Percentiles rank a stretch among this genome's conserved stretches.
Conservation (phyloP, 2,329 filamentous ascomycete genomes). For the Fusarium illudens region DNA sequence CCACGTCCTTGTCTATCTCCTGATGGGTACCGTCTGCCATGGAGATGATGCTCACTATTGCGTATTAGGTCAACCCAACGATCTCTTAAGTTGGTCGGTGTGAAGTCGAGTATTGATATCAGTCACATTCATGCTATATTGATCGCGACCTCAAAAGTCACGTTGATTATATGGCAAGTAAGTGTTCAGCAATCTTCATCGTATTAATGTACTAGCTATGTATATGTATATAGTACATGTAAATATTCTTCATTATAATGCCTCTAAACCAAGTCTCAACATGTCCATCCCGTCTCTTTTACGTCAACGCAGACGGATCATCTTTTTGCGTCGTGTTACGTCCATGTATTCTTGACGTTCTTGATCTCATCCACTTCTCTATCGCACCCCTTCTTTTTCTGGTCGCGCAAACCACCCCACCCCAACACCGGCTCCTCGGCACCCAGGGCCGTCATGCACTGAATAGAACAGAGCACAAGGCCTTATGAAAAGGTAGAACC, state of each 20-base stretch:
- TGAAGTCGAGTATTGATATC: no score
- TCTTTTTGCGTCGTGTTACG: slow-evolving; percentile 11
- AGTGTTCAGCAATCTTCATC: neutral
- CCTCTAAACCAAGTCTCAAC: neutral
- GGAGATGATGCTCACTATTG: no score
- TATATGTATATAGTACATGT: neutral
- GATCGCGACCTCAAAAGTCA: no score
- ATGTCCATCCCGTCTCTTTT: neutral
- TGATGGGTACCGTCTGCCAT: no score
- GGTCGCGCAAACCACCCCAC: neutral
- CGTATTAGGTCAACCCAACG: no score
- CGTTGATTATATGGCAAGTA: no score
- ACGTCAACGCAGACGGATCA: neutral
- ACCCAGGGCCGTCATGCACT: neutral
- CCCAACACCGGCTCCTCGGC: neutral
- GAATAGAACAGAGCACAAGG: slow-evolving; percentile 1
- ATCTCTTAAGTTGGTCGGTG: no score
- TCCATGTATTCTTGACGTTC: slow-evolving; percentile 24
- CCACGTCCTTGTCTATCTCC: neutral
- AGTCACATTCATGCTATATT: no score
- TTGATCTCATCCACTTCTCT: slow-evolving; percentile 2
- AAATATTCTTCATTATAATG: slow-evolving; percentile 22
- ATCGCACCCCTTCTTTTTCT: neutral
- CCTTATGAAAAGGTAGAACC: neutral
- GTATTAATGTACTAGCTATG: neutral